Evolutionary conservation across 2,329 filamentous ascomycete genomes (phyloP).

Genomic region (Verticillium alfalfae): DNA sequence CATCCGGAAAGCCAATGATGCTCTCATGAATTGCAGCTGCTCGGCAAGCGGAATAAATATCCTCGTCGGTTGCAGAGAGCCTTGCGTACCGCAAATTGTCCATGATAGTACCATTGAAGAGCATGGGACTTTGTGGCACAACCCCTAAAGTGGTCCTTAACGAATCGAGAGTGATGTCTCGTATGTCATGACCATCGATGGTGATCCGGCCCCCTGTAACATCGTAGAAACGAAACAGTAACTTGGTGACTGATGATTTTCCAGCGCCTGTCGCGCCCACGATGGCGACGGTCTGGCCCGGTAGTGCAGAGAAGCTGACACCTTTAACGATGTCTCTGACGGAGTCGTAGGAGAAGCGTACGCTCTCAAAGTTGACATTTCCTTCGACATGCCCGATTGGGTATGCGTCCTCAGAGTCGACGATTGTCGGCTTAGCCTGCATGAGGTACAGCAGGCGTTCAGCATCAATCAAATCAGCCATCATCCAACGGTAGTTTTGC

Average conservation of each 20-base stretch:
- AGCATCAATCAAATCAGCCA: slow-evolving; percentile 53
- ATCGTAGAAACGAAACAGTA: slow-evolving; percentile 57
- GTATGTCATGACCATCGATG: slow-evolving; percentile 53
- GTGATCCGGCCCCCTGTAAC: slow-evolving; percentile 44
- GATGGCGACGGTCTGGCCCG: slow-evolving; percentile 52
- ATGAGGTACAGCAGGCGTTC: slow-evolving; percentile 55
- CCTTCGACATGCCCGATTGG: slow-evolving; percentile 39
- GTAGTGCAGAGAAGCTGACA: slow-evolving; percentile 40
- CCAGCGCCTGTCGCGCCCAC: slow-evolving; percentile 59
- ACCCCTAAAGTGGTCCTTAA: slow-evolving; percentile 26
- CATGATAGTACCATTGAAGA: slow-evolving; percentile 55
- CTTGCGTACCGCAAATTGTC: slow-evolving; percentile 55
- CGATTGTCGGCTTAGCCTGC: slow-evolving; percentile 50
- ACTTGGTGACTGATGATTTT: slow-evolving; percentile 57
- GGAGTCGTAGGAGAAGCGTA: slow-evolving; percentile 50
- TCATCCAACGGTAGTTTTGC: slow-evolving; percentile 8
- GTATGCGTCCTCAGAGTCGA: slow-evolving; percentile 37
- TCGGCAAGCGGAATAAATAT: slow-evolving; percentile 48
- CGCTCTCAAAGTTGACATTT: slow-evolving; percentile 46
- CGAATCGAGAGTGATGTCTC: slow-evolving; percentile 38
- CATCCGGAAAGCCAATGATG: slow-evolving; percentile 47
- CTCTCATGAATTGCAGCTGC: slow-evolving; percentile 55
- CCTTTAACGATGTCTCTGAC: slow-evolving; percentile 44
- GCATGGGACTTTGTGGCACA: slow-evolving; percentile 48
- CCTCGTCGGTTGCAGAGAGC: slow-evolving; percentile 47